phyloP scores from a whole-genome alignment of 495 filamentous ascomycete genomes.

The Annulohypoxylon stygium region DNA sequence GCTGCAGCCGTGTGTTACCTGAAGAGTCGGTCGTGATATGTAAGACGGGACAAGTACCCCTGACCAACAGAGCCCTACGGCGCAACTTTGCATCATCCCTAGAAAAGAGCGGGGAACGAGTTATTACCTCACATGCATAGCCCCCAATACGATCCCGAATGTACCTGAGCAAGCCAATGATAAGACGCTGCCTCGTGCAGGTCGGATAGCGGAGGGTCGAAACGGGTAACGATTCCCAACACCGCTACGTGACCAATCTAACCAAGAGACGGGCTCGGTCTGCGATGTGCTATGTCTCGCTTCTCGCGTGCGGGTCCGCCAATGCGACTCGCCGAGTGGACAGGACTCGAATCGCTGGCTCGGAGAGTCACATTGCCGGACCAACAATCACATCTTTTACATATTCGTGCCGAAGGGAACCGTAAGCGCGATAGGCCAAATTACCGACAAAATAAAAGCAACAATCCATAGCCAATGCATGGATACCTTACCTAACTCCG shows the following conservation, averaged over 20 bases:
- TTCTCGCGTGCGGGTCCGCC: background rate
- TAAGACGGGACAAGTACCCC: conserved; percentile 17
- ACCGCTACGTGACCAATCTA: conserved; percentile 11
- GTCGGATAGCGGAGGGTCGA: background rate
- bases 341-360: background rate
- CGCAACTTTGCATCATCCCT: conserved; percentile 1
- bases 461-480: background rate
- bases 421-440: background rate
- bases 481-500: background rate
- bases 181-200: too few species aligned
- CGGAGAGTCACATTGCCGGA: background rate
- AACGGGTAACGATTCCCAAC: background rate
- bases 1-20: conserved; percentile 1
- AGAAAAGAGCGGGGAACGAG: conserved; percentile 12
- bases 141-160: conserved; percentile 19
- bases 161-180: conserved; percentile 2
- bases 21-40: conserved; percentile 6
- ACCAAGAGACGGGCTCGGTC: conserved; percentile 1
- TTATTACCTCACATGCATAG: conserved; percentile 16
- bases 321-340: conserved; percentile 7
- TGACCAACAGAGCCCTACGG: conserved; percentile 10
- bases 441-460: background rate
- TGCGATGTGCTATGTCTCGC: conserved; percentile 9
- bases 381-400: background rate
- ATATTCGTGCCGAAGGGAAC: background rate